phyloP scores from a whole-genome alignment of 2,329 filamentous ascomycete species.

The Cladorrhinum sp. region DNA sequence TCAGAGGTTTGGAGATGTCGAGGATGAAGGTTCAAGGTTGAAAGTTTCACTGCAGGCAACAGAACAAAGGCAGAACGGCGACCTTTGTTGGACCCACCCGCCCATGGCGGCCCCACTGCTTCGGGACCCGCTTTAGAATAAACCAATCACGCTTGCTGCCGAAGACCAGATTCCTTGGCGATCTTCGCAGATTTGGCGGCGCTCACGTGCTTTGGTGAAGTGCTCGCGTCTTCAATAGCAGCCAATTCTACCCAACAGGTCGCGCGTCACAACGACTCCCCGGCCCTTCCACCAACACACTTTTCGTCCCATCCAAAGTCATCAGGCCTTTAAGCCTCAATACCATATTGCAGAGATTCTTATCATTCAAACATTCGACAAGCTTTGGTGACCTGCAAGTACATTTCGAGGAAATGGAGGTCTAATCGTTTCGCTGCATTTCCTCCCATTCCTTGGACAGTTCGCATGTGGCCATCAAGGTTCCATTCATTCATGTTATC shows the following conservation, averaged over 20 bases:
- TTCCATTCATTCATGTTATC: background rate
- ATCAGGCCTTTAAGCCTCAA: too few species aligned
- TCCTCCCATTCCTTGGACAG: background rate
- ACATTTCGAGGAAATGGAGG: background rate
- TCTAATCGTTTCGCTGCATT: background rate
- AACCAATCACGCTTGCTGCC: background rate
- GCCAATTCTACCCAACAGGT: background rate
- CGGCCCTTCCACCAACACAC: too few species aligned
- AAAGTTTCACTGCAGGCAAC: constrained; percentile 8
- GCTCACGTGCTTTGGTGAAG: constrained; percentile 19
- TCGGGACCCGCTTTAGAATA: background rate
- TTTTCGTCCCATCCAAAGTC: too few species aligned
- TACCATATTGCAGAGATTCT: background rate
- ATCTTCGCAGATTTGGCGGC: background rate
- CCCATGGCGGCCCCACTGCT: background rate
- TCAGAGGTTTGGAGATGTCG: background rate
- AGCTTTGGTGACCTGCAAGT: background rate
- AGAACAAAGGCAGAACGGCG: constrained; percentile 1
- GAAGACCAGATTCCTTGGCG: background rate
- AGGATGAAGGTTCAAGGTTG: background rate
- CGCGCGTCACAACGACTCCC: background rate
- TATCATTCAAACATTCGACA: background rate
- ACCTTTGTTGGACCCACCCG: background rate
- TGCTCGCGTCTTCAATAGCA: background rate
- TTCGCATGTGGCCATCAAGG: background rate